Conservation (phyloP, 2,329 filamentous ascomycete genomes). For the Pestalotiopsis sp. region DNA sequence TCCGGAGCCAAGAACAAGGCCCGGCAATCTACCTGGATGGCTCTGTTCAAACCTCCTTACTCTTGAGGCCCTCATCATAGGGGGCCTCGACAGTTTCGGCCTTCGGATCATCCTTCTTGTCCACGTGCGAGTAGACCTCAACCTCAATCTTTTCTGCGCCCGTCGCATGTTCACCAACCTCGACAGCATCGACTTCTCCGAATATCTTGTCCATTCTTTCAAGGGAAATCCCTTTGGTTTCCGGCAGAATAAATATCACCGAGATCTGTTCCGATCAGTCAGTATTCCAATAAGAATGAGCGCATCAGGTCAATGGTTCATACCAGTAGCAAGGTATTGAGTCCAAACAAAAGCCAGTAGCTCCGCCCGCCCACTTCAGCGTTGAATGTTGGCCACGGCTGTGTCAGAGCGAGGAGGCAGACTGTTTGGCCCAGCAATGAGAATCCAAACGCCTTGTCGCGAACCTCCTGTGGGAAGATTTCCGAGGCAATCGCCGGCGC, state of each 20-base stretch:
- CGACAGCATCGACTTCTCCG: conserved; percentile 1
- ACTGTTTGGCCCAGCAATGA: neutral
- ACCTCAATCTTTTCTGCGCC: neutral
- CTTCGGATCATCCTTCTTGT: neutral
- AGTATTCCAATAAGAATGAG: neutral
- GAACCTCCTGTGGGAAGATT: conserved; percentile 1
- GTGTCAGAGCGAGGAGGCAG: neutral
- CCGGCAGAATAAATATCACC: neutral
- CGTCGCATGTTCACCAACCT: neutral
- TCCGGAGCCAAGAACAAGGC: neutral
- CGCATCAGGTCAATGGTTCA: neutral
- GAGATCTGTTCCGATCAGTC: neutral
- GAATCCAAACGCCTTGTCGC: conserved; percentile 2
- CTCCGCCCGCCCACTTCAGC: neutral
- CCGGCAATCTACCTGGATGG: too few species aligned
- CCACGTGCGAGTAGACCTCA: neutral
- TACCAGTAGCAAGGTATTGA: neutral
- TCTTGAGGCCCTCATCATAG: neutral
- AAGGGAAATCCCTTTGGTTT: neutral
- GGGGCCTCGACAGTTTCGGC: neutral
- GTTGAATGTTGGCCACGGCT: conserved; percentile 2
- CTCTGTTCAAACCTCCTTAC: neutral
- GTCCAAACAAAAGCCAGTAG: neutral
- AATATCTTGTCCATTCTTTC: conserved; percentile 3
- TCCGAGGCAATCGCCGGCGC: neutral